phyloP scores from a whole-genome alignment of 2,329 filamentous ascomycete genomes.

The Alternaria postmessia region DNA sequence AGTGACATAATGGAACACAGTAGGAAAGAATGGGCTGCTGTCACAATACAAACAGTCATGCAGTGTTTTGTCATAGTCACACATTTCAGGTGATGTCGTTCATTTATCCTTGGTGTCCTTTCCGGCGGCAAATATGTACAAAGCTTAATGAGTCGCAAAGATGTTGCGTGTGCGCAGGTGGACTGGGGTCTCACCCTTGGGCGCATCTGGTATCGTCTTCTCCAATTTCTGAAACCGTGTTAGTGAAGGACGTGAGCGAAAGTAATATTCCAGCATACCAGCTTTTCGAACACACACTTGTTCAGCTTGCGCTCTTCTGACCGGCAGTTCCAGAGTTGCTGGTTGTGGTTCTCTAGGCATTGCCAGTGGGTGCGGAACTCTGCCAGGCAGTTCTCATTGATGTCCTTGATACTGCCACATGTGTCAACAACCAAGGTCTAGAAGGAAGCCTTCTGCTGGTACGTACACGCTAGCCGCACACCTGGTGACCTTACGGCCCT shows the following conservation, averaged over 20 bases:
- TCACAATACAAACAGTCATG: slow-evolving; percentile 26
- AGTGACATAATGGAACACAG: background rate
- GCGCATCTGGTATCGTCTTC: slow-evolving; percentile 61
- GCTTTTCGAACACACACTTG: slow-evolving; percentile 92
- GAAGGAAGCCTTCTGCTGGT: background rate
- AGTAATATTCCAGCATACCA: slow-evolving; percentile 69
- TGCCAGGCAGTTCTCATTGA: slow-evolving; percentile 92
- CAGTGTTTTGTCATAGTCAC: slow-evolving; percentile 1
- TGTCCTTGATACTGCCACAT: slow-evolving; percentile 78
- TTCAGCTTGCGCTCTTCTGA: slow-evolving; percentile 88
- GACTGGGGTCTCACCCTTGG: slow-evolving; percentile 58
- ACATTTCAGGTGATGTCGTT: slow-evolving; percentile 22
- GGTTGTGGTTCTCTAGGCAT: slow-evolving; percentile 97
- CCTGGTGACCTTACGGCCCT: slow-evolving; percentile 94
- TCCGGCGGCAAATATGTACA: slow-evolving; percentile 42
- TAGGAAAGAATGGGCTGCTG: slow-evolving; percentile 5
- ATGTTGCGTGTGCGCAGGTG: slow-evolving; percentile 59
- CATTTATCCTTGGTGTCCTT: slow-evolving; percentile 21
- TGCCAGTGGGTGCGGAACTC: slow-evolving; percentile 95
- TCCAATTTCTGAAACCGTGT: slow-evolving; percentile 55
- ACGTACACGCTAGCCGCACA: slow-evolving; percentile 92
- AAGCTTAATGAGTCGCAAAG: slow-evolving; percentile 44
- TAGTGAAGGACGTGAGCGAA: background rate
- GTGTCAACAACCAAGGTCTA: slow-evolving; percentile 15
- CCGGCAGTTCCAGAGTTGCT: slow-evolving; percentile 95